Percentiles rank a stretch among this genome's conserved stretches.
These are phyloP conservation scores for Elsinoe perseae DNA, from an alignment of 2,329 filamentous ascomycete genomes.

Conservation along the genomic window DNA sequence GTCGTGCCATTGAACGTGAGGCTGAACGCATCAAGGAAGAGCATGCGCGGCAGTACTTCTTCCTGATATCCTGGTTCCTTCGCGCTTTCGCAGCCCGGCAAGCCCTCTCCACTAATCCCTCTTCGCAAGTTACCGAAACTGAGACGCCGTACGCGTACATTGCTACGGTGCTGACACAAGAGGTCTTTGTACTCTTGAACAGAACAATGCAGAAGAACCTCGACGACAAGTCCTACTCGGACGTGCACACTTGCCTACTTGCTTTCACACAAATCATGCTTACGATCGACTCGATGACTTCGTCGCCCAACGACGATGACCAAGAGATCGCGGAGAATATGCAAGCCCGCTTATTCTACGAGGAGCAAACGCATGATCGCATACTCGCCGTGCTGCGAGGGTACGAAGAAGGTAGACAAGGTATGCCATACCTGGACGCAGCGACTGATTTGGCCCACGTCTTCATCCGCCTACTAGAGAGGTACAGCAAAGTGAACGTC, in stretches of 20 bases:
- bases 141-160: slow-evolving; percentile 76
- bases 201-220: slow-evolving; percentile 69
- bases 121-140: slow-evolving; percentile 39
- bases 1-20: slow-evolving; percentile 85
- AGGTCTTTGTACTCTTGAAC: slow-evolving; percentile 86
- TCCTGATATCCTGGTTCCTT: slow-evolving; percentile 86
- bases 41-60: slow-evolving; percentile 82
- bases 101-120: slow-evolving; percentile 21
- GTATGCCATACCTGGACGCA: slow-evolving; percentile 86
- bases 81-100: slow-evolving; percentile 47
- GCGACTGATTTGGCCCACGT: slow-evolving; percentile 86
- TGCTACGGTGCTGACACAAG: slow-evolving; percentile 83
- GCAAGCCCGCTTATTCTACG: slow-evolving; percentile 94
- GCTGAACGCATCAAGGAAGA: slow-evolving; percentile 64
- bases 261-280: slow-evolving; percentile 87
- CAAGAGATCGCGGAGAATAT: slow-evolving; percentile 98
- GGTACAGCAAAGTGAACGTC: slow-evolving; percentile 88
- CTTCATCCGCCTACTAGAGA: slow-evolving; percentile 83
- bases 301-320: slow-evolving; percentile 79
- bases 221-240: slow-evolving; percentile 79
- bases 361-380: slow-evolving; percentile 85
- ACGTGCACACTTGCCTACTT: slow-evolving; percentile 79
- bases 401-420: slow-evolving; percentile 73
- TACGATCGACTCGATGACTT: slow-evolving; percentile 86
- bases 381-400: slow-evolving; percentile 69